Base-by-base conservation (phyloP, 768 basidiomycete genomes). In the Calocybe gangraenosa region DNA sequence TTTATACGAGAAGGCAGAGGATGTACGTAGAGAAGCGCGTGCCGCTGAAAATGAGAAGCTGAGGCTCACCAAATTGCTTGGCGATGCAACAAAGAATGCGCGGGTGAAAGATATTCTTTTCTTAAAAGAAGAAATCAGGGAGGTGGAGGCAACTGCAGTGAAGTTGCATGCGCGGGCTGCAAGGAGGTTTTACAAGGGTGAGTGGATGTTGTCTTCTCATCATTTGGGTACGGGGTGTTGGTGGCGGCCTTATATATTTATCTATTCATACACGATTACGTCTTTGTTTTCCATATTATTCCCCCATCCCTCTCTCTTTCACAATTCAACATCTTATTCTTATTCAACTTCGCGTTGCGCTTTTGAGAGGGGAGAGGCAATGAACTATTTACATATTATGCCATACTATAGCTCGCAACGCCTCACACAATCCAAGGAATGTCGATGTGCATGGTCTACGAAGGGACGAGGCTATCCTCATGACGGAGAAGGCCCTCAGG, bases 361-460 rank as follows among this genome's bases (percentile, higher is more conserved):
- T n/a, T n/a, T n/a, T n/a, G n/a, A n/a, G n/a, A n/a, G n/a, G n/a
- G n/a, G n/a, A n/a, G n/a, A n/a, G n/a, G n/a, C n/a, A n/a, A 28
- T 28, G 25, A 11, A 11, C 32, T 25, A 10, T 40, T 6, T n/a
- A 8, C 25, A 35, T 38, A 34, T n/a, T n/a, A n/a, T n/a, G n/a
- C 25, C 45, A 2, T 20, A 40, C 36, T 33, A 31, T 49, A 74
- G 73, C 73, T 32, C 64, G 64, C 28, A 76, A 77, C 51, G 55
- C 60, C 32, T 45, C 62, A 14, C 60, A 56, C 22, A 62, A 58
- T 19, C 57, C 63, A 1, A 49, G 60, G 21, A 66, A 63, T 14
- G 65, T 79, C 31, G 77, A 79, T 48, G 69, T 79, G 7, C 76
- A 79, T 52, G 74, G 75, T 9, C 61, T 78, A 22, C 67, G 73